These are phyloP conservation scores for Aspergillus ellipticus DNA, from an alignment of 495 filamentous ascomycete genomes.

Conservation along the genomic window DNA sequence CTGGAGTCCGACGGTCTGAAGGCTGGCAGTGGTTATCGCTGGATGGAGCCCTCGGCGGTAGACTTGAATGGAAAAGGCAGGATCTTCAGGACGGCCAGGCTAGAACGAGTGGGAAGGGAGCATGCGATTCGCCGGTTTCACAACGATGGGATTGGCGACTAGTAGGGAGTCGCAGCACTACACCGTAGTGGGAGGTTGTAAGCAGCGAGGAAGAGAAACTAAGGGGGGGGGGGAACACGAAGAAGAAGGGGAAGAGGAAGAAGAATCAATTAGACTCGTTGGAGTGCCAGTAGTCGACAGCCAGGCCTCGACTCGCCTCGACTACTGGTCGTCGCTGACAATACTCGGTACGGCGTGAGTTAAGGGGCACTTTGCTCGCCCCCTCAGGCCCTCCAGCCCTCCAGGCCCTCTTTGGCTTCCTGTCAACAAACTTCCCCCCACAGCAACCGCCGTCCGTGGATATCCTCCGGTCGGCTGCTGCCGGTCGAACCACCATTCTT, in stretches of 20 bases:
- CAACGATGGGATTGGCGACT: background rate
- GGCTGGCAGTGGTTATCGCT: background rate
- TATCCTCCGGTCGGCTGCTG: constrained; percentile 6
- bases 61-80: constrained; percentile 12
- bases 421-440: constrained; percentile 22
- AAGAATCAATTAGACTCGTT: background rate
- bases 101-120: constrained; percentile 10
- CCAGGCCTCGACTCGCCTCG: constrained; percentile 2
- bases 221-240: background rate
- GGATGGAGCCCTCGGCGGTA: constrained; percentile 9
- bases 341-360: background rate
- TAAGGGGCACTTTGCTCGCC: constrained; percentile 7
- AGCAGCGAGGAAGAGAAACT: background rate
- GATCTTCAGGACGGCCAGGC: constrained; percentile 15
- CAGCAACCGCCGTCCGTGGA: constrained; percentile 17
- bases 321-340: too few species aligned
- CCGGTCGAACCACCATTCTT: constrained; percentile 8
- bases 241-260: background rate
- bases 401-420: too few species aligned
- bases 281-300: background rate
- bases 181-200: background rate
- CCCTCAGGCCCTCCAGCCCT: too few species aligned
- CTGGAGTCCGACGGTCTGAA: constrained; percentile 2
- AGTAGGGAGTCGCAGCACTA: background rate
- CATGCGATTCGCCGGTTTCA: background rate